These are phyloP conservation scores for Lepiota subincarnata DNA, from an alignment of 768 basidiomycete species.

Conservation along the genomic window DNA sequence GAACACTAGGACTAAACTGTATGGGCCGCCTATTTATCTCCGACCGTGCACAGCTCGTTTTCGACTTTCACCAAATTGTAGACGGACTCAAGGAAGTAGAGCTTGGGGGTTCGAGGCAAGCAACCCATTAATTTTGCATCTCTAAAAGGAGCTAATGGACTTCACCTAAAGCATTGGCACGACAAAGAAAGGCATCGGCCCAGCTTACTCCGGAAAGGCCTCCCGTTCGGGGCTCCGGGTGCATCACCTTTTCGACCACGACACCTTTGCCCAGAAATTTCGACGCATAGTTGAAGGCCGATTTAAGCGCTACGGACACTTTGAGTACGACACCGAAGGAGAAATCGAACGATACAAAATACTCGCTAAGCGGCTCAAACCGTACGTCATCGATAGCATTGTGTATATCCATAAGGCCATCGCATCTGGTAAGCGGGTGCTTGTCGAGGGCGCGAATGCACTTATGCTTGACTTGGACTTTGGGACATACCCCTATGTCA, in stretches of 20 bases:
- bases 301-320: conserved; percentile 96
- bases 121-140: background rate
- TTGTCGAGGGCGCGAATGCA: conserved; percentile 98
- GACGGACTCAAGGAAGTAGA: conserved; percentile 98
- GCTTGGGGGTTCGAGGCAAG: conserved; percentile 79
- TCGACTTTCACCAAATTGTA: conserved; percentile 99
- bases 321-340: conserved; percentile 97
- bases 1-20: conserved; percentile 72
- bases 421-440: conserved; percentile 66
- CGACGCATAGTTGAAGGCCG: conserved; percentile 93
- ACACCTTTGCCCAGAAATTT: conserved; percentile 87
- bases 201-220: conserved; percentile 96
- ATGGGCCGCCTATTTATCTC: conserved; percentile 85
- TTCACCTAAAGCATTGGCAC: conserved; percentile 76
- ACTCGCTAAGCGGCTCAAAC: conserved; percentile 79
- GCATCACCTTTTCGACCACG: conserved; percentile 91
- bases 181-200: conserved; percentile 97
- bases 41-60: conserved; percentile 94
- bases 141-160: background rate
- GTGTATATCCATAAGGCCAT: conserved; percentile 82
- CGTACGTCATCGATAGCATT: conserved; percentile 88
- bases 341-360: conserved; percentile 91
- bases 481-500: conserved; percentile 97
- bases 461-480: conserved; percentile 98
- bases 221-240: conserved; percentile 93